Evolutionary conservation across 345 rosid genomes (phyloP).

Genomic region (Capsella bursapastoris): DNA sequence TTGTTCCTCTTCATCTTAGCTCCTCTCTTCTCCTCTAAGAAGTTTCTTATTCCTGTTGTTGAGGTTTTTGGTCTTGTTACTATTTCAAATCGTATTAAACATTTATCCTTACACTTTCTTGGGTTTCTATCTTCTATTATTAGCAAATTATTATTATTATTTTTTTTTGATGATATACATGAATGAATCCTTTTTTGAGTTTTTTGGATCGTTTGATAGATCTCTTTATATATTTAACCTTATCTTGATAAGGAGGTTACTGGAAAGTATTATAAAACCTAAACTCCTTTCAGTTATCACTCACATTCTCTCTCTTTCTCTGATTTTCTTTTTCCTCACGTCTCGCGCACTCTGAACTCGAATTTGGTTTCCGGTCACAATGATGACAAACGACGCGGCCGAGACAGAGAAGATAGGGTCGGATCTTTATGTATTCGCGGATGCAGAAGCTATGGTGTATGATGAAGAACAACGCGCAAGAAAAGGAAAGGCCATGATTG

Average conservation of each 20-base stretch:
- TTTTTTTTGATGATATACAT: too few relatives aligned
- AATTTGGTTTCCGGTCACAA: conserved; percentile 1
- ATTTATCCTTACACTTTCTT: too few relatives aligned
- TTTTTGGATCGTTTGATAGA: too few relatives aligned
- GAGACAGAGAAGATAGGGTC: background rate
- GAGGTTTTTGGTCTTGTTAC: too few relatives aligned
- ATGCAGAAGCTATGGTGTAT: background rate
- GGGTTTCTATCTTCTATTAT: too few relatives aligned
- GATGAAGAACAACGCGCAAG: background rate
- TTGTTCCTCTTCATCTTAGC: background rate
- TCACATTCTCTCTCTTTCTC: background rate
- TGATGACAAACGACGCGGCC: background rate
- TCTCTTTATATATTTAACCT: background rate
- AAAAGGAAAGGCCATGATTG: conserved; percentile 16
- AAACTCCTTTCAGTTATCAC: background rate
- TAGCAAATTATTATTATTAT: too few relatives aligned
- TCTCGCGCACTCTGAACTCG: background rate
- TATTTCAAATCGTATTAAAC: too few relatives aligned
- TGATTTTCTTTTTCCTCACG: background rate
- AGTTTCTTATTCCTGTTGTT: background rate
- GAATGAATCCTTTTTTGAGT: too few relatives aligned
- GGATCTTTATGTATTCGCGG: background rate
- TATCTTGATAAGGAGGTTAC: background rate
- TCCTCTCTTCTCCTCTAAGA: background rate
- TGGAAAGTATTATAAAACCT: background rate